phyloP scores from a whole-genome alignment of 148 eudicot species.

The Nepenthes gracilis region DNA sequence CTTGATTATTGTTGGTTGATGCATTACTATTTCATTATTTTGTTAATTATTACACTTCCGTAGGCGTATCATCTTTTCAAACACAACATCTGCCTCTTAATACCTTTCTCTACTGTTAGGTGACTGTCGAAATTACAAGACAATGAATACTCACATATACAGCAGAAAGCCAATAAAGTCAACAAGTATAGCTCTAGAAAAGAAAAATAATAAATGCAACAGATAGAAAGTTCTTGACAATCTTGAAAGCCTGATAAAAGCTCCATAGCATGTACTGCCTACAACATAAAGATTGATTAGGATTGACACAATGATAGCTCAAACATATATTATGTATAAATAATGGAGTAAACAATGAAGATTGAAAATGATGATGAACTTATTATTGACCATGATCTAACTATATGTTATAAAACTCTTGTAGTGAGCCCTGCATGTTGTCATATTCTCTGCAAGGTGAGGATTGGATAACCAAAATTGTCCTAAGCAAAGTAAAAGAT shows the following conservation, averaged over 20 bases:
- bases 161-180: slow-evolving; percentile 61
- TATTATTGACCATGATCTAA: slow-evolving; percentile 31
- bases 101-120: background rate
- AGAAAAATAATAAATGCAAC: slow-evolving; percentile 74
- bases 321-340: background rate
- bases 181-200: slow-evolving; percentile 45
- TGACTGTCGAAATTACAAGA: background rate
- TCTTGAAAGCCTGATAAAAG: slow-evolving; percentile 53
- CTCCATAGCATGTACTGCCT: slow-evolving; percentile 55
- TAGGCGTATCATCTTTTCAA: too few species aligned
- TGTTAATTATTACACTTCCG: too few species aligned
- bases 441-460: slow-evolving; percentile 49
- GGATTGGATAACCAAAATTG: slow-evolving; percentile 42
- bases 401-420: slow-evolving; percentile 37
- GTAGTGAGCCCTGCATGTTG: slow-evolving; percentile 42
- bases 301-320: background rate
- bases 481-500: slow-evolving; percentile 64
- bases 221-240: slow-evolving; percentile 61
- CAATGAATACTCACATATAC: slow-evolving; percentile 60
- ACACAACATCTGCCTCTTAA: too few species aligned
- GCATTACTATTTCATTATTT: too few species aligned
- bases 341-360: background rate
- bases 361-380: background rate
- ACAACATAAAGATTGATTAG: slow-evolving; percentile 19
- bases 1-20: too few species aligned